Evolutionary conservation across 1,139 yeast species (phyloP).

Genomic region (Nakaseomyces bracarensis): DNA sequence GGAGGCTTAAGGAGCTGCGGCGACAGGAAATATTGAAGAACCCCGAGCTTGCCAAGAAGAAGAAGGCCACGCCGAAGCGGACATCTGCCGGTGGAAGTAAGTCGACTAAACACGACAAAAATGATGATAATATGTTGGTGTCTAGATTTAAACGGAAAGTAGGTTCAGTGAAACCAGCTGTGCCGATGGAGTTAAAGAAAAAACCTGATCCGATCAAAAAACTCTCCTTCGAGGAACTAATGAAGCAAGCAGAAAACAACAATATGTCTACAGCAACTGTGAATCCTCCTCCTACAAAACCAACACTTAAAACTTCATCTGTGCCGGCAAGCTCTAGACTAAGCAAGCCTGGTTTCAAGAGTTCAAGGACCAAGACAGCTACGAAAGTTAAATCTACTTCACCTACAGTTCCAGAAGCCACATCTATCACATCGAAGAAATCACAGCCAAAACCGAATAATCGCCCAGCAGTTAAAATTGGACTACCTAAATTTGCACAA

Average conservation of each 20-base stretch:
- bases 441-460: slow-evolving; percentile 7
- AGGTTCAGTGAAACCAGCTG: slow-evolving; percentile 12
- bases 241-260: slow-evolving; percentile 60
- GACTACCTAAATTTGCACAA: slow-evolving; percentile 8
- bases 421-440: slow-evolving; percentile 1
- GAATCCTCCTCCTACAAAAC: slow-evolving; percentile 3
- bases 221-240: slow-evolving; percentile 55
- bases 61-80: slow-evolving; percentile 8
- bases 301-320: slow-evolving; percentile 5
- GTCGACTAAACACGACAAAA: slow-evolving; percentile 9
- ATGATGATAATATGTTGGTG: slow-evolving; percentile 16
- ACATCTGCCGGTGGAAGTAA: slow-evolving; percentile 11
- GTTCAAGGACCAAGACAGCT: slow-evolving; percentile 7
- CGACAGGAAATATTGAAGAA: slow-evolving; percentile 43
- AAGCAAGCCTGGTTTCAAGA: slow-evolving; percentile 15
- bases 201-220: slow-evolving; percentile 36
- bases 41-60: slow-evolving; percentile 14
- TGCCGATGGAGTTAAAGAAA: slow-evolving; percentile 15
- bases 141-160: slow-evolving; percentile 19
- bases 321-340: slow-evolving; percentile 7
- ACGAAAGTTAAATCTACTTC: background rate
- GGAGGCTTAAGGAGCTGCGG: slow-evolving; percentile 56
- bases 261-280: slow-evolving; percentile 21
- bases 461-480: slow-evolving; percentile 4
- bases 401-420: background rate